phyloP scores from a whole-genome alignment of 192 early-diverging fungal species.

The Coemansia sp. region DNA sequence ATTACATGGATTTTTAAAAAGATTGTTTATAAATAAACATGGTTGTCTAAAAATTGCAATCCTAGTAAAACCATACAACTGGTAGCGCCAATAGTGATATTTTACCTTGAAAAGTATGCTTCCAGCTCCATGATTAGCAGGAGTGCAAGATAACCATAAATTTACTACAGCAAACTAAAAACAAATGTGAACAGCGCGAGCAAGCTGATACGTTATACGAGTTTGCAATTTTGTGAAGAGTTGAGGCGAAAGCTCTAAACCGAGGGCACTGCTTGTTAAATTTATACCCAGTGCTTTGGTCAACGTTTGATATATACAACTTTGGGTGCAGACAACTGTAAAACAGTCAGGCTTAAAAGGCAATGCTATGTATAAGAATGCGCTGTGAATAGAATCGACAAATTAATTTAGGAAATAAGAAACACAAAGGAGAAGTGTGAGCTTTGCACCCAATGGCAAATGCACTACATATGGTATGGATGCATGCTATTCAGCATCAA shows the following conservation, averaged over 20 bases:
- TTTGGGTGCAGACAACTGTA: not conserved
- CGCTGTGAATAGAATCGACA: not conserved
- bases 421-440: not conserved
- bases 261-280: not conserved
- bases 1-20: not conserved
- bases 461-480: not conserved
- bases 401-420: slow-evolving; percentile 4
- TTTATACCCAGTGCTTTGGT: not conserved
- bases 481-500: not conserved
- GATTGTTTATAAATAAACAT: not conserved
- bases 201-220: not conserved
- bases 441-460: not conserved
- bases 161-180: not conserved
- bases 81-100: not conserved
- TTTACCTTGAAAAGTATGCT: not conserved
- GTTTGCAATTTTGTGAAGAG: not conserved
- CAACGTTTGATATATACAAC: not conserved
- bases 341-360: not conserved
- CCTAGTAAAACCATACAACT: not conserved
- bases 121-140: not conserved
- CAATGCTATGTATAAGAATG: not conserved
- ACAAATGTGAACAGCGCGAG: not conserved
- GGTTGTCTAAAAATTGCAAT: not conserved
- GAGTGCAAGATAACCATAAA: not conserved
- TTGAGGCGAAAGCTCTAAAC: not conserved